Evolutionary conservation across 441 rosid genomes (phyloP).

Genomic region (Pelargonium citronellum): DNA sequence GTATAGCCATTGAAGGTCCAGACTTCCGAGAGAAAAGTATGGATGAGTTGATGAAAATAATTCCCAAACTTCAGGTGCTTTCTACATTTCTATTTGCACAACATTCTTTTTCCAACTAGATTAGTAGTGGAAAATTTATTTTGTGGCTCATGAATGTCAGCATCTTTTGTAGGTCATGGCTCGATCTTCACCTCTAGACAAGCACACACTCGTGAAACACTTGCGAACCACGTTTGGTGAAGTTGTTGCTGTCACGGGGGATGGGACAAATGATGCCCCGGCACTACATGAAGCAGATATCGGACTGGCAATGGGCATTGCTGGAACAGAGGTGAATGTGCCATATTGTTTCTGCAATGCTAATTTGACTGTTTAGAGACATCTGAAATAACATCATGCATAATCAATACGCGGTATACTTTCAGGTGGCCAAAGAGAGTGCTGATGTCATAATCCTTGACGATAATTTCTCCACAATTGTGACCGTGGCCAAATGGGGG

Average conservation of each 20-base stretch:
- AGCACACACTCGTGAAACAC: slow-evolving; percentile 63
- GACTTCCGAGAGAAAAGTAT: slow-evolving; percentile 54
- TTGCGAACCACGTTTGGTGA: slow-evolving; percentile 62
- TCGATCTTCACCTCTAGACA: slow-evolving; percentile 71
- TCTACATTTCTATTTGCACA: slow-evolving; percentile 2
- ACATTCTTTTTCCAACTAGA: background rate
- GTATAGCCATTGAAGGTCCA: slow-evolving; percentile 68
- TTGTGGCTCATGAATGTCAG: slow-evolving; percentile 9
- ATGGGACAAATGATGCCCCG: slow-evolving; percentile 80
- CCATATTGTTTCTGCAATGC: background rate
- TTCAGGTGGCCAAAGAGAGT: slow-evolving; percentile 74
- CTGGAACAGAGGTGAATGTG: slow-evolving; percentile 65
- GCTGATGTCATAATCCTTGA: slow-evolving; percentile 64
- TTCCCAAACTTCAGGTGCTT: slow-evolving; percentile 80
- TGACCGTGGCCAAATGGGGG: slow-evolving; percentile 68
- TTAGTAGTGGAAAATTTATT: background rate
- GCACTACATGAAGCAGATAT: slow-evolving; percentile 80
- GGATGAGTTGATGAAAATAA: slow-evolving; percentile 54
- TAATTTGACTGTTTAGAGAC: no score
- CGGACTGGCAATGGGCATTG: slow-evolving; percentile 77
- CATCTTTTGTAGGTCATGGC: slow-evolving; percentile 53
- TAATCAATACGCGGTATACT: background rate
- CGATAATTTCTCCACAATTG: slow-evolving; percentile 63
- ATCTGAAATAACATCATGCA: no score
- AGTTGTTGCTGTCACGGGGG: slow-evolving; percentile 76